A percentile compares a stretch with the other conserved stretches of the same genome.
Conservation (phyloP, 805 yeast species). For the Kluyveromyces nonfermentans region DNA sequence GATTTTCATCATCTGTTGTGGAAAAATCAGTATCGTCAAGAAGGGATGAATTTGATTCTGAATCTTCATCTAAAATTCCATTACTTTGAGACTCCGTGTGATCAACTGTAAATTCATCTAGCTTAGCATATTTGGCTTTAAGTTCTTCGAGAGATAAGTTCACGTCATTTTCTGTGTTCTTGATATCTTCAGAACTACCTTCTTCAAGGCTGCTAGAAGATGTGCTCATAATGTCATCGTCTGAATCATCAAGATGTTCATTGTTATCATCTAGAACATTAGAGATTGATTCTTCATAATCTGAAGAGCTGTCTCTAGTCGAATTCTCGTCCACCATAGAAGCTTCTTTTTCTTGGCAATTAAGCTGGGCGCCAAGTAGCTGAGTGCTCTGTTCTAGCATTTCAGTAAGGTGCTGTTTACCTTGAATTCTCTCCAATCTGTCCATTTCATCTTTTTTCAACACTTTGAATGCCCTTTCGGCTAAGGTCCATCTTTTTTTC, state of each 20-base stretch:
- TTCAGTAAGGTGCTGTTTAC: conserved; percentile 78
- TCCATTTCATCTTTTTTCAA: conserved; percentile 72
- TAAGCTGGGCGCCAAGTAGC: conserved; percentile 74
- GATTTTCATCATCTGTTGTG: conserved; percentile 2
- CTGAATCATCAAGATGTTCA: conserved; percentile 8
- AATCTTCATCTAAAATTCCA: conserved; percentile 7
- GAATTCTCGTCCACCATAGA: neutral
- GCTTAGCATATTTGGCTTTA: conserved; percentile 33
- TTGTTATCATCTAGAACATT: neutral
- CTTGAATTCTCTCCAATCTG: conserved; percentile 67
- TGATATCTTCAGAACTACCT: conserved; percentile 8
- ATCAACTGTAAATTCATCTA: conserved; percentile 6
- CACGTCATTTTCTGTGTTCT: conserved; percentile 26
- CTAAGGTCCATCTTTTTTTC: conserved; percentile 82
- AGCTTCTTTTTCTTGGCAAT: conserved; percentile 25
- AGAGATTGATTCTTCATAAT: neutral
- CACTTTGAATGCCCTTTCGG: conserved; percentile 68
- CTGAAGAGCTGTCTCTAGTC: neutral
- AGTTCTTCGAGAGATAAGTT: conserved; percentile 36
- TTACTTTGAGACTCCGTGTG: conserved; percentile 6
- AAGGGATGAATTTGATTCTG: conserved; percentile 1
- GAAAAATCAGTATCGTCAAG: conserved; percentile 1
- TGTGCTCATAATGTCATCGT: conserved; percentile 2
- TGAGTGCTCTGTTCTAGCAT: conserved; percentile 89
- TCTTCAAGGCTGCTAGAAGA: conserved; percentile 5